Base-by-base conservation (phyloP, 495 filamentous ascomycete species). In the Penicillium macrosclerotiorum region DNA sequence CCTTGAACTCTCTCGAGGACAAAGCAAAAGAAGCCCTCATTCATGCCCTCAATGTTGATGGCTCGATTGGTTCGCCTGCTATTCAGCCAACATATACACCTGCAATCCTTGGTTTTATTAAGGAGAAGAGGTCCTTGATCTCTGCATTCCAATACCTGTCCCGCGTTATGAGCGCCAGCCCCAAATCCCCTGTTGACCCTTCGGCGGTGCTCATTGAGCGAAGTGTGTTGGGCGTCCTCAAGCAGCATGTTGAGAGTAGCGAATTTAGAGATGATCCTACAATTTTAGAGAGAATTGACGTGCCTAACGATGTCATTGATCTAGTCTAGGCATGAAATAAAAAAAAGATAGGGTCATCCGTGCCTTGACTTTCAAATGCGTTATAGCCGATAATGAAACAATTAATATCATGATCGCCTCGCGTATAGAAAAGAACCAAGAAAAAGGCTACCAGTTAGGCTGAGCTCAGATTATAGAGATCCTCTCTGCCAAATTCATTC, bases 1-100 rank as follows among this genome's bases (percentile, higher is more conserved):
- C 52, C 3, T 63, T 58, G 64, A 44, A 31, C 18, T 37, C 49
- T 1, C 48, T 70, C 2, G 58, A 66, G 9, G 19, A 39, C 2
- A 18, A 34, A 8, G 45, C 46, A 13, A 59, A 54, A 30, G 33
- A 50, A 9, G 46, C 20, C 5, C 30, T 70, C 8, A 27, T 51
- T 5, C 37, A 49, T 22, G 33, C 50, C 42, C 59, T 70, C 20
- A 67, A 70, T 38, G 41, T 63, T 9, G 63, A 70, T 23, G 66
- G 66, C 6, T 37, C 37, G 20, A 48, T 49, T 31, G 47, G 43
- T 2, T 20, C 60, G 22, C 60, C 60, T 24, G 66, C 62, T 8
- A 57, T 70, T 29, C 62, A 63, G n/a, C 60, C 62, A 14, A 68
- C 64, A 6, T 70, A 70, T 19, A 56, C 60, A 39, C 59, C 67